These are phyloP conservation scores for Lumnitzera littorea DNA, from an alignment of 345 rosid species.

Conservation along the genomic window DNA sequence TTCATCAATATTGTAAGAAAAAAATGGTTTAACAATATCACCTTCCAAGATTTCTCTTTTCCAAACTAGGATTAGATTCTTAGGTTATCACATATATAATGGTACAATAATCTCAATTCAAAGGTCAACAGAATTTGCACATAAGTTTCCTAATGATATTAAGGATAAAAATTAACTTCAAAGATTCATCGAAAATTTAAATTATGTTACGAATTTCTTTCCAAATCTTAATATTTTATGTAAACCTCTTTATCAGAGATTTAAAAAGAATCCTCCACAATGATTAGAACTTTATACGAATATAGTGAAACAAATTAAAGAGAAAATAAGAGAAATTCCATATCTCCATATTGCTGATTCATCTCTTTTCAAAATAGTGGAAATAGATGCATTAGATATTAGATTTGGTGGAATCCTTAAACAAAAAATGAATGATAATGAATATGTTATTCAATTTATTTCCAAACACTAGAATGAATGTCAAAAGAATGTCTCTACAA, in stretches of 20 bases:
- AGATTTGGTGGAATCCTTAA: neutral
- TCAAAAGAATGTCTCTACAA: no score
- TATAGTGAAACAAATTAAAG: no score
- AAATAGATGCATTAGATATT: neutral
- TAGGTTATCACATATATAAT: neutral
- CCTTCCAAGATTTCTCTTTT: neutral
- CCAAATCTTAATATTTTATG: neutral
- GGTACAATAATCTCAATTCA: neutral
- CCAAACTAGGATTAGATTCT: neutral
- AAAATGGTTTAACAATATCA: neutral
- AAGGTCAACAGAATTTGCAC: neutral
- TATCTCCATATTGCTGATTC: no score
- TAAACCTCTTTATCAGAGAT: neutral
- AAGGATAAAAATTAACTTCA: neutral
- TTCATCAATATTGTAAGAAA: neutral
- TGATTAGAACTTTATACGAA: neutral
- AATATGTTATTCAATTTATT: no score
- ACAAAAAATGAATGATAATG: neutral
- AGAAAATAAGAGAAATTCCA: no score
- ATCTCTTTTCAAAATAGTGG: no score
- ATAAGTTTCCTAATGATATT: neutral
- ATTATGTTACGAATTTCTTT: neutral
- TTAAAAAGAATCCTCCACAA: neutral
- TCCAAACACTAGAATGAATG: neutral
- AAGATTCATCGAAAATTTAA: neutral